A percentile compares a stretch with the other conserved stretches of the same genome.
phyloP scores from a whole-genome alignment of 2,329 filamentous ascomycete species.

The Lecanicillium sp. region DNA sequence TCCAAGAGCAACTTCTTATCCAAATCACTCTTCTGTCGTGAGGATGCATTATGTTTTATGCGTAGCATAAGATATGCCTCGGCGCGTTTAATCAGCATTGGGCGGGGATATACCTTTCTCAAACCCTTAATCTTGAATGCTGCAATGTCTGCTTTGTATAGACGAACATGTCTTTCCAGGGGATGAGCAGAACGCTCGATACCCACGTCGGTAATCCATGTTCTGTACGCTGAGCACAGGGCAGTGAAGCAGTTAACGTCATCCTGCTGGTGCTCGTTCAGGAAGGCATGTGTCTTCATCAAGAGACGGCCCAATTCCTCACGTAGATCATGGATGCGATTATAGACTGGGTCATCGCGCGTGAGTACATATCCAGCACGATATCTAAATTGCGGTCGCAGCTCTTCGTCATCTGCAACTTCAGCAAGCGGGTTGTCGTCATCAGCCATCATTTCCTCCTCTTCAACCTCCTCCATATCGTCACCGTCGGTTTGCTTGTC shows the following conservation, averaged over 20 bases:
- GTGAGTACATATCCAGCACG: slow-evolving; percentile 77
- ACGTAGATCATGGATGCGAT: slow-evolving; percentile 70
- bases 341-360: slow-evolving; percentile 50
- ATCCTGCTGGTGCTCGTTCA: slow-evolving; percentile 80
- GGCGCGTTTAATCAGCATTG: slow-evolving; percentile 84
- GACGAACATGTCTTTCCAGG: slow-evolving; percentile 74
- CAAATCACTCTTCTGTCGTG: slow-evolving; percentile 80
- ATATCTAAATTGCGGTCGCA: slow-evolving; percentile 82
- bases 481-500: slow-evolving; percentile 35
- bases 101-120: slow-evolving; percentile 85
- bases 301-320: slow-evolving; percentile 73
- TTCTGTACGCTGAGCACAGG: slow-evolving; percentile 84
- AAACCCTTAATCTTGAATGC: slow-evolving; percentile 93
- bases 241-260: slow-evolving; percentile 94
- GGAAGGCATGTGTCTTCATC: slow-evolving; percentile 76
- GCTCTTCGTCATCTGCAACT: slow-evolving; percentile 69
- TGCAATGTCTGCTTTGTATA: slow-evolving; percentile 79
- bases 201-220: slow-evolving; percentile 96
- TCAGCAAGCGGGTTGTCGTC: slow-evolving; percentile 51
- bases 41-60: slow-evolving; percentile 86
- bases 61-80: slow-evolving; percentile 92
- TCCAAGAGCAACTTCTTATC: slow-evolving; percentile 82
- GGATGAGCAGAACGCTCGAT: slow-evolving; percentile 94
- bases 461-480: slow-evolving; percentile 49
- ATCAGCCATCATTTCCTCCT: slow-evolving; percentile 32